phyloP scores from a whole-genome alignment of 2,329 filamentous ascomycete genomes.

The Alternaria hordeiaustralica region DNA sequence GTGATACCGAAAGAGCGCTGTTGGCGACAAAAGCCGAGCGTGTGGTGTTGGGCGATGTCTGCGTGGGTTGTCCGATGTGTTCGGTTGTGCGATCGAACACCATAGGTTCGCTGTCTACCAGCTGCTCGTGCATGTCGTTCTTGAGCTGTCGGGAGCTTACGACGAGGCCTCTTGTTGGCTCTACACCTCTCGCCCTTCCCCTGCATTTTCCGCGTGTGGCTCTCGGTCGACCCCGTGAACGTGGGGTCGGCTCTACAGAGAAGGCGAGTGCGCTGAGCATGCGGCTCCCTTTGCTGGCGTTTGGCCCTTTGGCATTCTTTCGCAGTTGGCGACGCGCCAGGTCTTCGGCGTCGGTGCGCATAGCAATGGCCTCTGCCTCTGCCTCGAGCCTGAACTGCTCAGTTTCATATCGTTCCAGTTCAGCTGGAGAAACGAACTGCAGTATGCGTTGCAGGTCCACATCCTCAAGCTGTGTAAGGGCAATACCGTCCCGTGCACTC shows the following conservation, averaged over 20 bases:
- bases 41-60: slow-evolving; percentile 29
- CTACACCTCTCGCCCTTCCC: not conserved
- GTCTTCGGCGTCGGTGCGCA: slow-evolving; percentile 30
- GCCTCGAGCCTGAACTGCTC: slow-evolving; percentile 38
- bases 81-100: slow-evolving; percentile 19
- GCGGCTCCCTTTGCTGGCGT: slow-evolving; percentile 13
- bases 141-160: slow-evolving; percentile 1
- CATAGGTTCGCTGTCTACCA: slow-evolving; percentile 4
- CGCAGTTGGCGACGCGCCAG: slow-evolving; percentile 21
- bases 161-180: not conserved
- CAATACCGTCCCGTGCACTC: not conserved
- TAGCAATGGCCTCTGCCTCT: slow-evolving; percentile 30
- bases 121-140: not conserved
- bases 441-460: slow-evolving; percentile 40
- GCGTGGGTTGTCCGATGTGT: slow-evolving; percentile 7
- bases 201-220: slow-evolving; percentile 19
- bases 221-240: slow-evolving; percentile 18
- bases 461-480: slow-evolving; percentile 19
- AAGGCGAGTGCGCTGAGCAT: slow-evolving; percentile 17
- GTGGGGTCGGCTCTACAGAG: slow-evolving; percentile 6
- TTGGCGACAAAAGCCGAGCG: slow-evolving; percentile 41
- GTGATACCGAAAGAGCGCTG: slow-evolving; percentile 37
- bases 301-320: slow-evolving; percentile 32
- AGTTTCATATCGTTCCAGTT: slow-evolving; percentile 44
- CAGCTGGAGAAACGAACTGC: slow-evolving; percentile 35